Evolutionary conservation across 495 filamentous ascomycete species (phyloP).

Genomic region (Podospora australis): DNA sequence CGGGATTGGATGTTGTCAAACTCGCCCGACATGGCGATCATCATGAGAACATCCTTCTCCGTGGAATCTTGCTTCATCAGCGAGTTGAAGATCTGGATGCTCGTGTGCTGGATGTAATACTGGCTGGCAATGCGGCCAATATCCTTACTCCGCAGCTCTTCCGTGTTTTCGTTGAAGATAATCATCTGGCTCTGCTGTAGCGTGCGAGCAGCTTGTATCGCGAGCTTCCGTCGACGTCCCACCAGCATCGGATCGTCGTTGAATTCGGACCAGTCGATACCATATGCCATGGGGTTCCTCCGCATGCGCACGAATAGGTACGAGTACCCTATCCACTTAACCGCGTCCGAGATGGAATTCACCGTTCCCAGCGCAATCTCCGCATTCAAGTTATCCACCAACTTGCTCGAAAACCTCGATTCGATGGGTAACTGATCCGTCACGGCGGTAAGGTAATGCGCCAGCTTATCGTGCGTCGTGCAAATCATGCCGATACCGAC

Average conservation of each 20-base stretch:
- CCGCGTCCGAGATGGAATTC: constrained; percentile 86
- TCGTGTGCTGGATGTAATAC: constrained; percentile 88
- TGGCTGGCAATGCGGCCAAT: constrained; percentile 95
- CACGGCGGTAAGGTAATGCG: constrained; percentile 89
- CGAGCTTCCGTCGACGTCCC: constrained; percentile 69
- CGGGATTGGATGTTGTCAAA: constrained; percentile 94
- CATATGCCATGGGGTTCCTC: constrained; percentile 83
- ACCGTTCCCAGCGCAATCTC: constrained; percentile 93
- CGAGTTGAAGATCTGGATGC: constrained; percentile 90
- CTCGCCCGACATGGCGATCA: constrained; percentile 94
- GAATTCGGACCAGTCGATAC: constrained; percentile 92
- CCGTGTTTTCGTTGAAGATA: constrained; percentile 89
- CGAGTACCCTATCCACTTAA: constrained; percentile 96
- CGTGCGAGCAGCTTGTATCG: constrained; percentile 77
- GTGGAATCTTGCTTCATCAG: constrained; percentile 76
- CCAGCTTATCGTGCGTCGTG: constrained; percentile 83
- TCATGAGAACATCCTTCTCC: constrained; percentile 84
- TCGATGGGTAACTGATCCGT: constrained; percentile 96
- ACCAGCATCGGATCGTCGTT: constrained; percentile 80
- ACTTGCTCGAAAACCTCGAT: constrained; percentile 78
- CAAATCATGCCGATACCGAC: constrained; percentile 95
- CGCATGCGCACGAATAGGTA: constrained; percentile 97
- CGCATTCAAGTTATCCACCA: constrained; percentile 95
- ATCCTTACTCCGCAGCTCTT: constrained; percentile 86
- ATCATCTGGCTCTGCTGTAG: constrained; percentile 96